Evolutionary conservation across 2,329 filamentous ascomycete genomes (phyloP), one percentile per base, ranked within the genome.

Genomic region (Penicillium psychrosexuale): DNA sequence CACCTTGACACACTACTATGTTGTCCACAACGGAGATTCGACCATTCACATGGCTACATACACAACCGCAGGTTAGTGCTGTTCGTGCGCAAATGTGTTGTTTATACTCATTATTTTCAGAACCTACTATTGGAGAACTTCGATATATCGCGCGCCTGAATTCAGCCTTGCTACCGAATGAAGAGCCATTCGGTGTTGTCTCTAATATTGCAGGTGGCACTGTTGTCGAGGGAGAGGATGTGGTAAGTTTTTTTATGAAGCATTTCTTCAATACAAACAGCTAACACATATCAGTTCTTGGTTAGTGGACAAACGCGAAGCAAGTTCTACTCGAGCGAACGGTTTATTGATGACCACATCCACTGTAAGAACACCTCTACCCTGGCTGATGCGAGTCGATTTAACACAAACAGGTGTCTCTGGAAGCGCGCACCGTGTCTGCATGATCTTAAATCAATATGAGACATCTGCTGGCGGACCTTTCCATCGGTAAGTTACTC

Each of bases 271-370:
- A 36, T 2, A 6, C 7, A 19, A 8, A 12, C 11, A 37, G 30
- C 43, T 61, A 13, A 59, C 36, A 30, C 0, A 11, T 8, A n/a
- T 19, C 40, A 69, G 57, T 88, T 81, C 64, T 56, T 84, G 8
- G 83, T 88, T 42, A 71, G 76, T 59, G 82, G 84, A 22, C 75
- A 88, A 67, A 88, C 85, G 0, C 80, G 85, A 37, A 84, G 82
- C 71, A 89, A 89, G 69, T 89, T 88, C 75, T 89, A 86, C 73
- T 86, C 83, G 2, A 84, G 82, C 55, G 77, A 86, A 58, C 79
- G 85, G n/a, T 88, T 87, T 71, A 88, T 89, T 65, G 86, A 89
- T 66, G 84, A 87, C 62, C 75, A 82, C 42, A 78, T 81, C 27
- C 84, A 86, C 66, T 88, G 85, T 69, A 53, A 51, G 63, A 42